Conservation (phyloP, 23 red algal genomes). For the Chondrus crispus region DNA sequence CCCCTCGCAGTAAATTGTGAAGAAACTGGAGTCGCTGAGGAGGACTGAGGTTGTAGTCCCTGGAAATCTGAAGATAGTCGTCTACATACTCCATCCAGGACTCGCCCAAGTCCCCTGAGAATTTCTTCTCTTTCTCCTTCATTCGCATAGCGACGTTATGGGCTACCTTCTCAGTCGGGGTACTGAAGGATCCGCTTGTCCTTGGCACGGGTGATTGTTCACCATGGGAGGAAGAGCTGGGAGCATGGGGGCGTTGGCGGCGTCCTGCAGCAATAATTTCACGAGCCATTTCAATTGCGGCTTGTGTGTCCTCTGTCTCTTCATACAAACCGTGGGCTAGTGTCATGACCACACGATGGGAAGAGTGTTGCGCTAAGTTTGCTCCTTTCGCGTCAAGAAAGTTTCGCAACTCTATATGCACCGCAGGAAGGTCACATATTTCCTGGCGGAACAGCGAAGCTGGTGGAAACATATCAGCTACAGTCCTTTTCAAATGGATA, state of each 20-base stretch:
- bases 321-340: not conserved
- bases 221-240: too few species aligned
- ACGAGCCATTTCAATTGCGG: not conserved
- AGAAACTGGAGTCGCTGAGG: not conserved
- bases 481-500: not conserved
- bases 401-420: not conserved
- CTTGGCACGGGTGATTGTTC: too few species aligned
- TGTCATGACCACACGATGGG: not conserved
- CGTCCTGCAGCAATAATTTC: not conserved
- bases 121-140: conserved; percentile 5
- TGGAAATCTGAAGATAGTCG: not conserved
- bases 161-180: not conserved
- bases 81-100: conserved; percentile 8
- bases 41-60: not conserved
- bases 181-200: too few species aligned
- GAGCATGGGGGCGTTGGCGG: too few species aligned
- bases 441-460: not conserved
- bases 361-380: not conserved
- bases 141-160: conserved; percentile 28
- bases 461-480: not conserved
- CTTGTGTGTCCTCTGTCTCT: not conserved
- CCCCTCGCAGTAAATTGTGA: conserved; percentile 2
- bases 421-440: not conserved
- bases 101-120: conserved; percentile 11
- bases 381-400: not conserved